Base-by-base conservation (phyloP, 2,329 filamentous ascomycete species). In the Xylariales sp. region DNA sequence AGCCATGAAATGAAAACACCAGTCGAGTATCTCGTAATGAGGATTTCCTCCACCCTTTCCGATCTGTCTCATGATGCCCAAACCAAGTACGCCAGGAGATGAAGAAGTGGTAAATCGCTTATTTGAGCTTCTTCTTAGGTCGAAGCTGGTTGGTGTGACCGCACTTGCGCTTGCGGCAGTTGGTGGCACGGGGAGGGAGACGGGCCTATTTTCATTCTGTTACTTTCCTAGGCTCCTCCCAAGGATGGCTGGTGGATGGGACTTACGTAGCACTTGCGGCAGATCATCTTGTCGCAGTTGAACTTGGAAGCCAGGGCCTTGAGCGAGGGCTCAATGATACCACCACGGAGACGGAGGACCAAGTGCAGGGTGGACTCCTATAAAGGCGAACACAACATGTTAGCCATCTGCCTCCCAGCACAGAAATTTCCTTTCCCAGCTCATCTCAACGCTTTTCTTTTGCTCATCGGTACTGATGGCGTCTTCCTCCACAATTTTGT, bases 51-150 rank as follows among this genome's bases (percentile, higher is more conserved):
- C 30, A n/a, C n/a, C 29, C 29, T 30, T 33, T 43, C 42, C 45
- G 43, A 50, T 51, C 43, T 40, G 47, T 38, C 43, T 51, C 45
- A 48, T 50, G 45, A 50, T 50, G 46, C 49, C 60, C 60, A 55
- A 59, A 56, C 55, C 59, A 57, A 57, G 52, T 38, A 61, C 60
- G 61, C 61, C 61, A 47, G 46, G 44, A 50, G 40, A 52, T 45
- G 44, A 40, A 57, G 51, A 53, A 47, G 51, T 59, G 28, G 25
- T 27, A 60, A 74, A 67, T 63, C 67, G 69, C 75, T 70, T 85
- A 91, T 78, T 96, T 95, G 69, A 95, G 83, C 91, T 98, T 98
- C 90, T 98, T 98, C 91, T 98, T 98, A 72, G 93, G 93, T 76
- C 93, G 88, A 69, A 98, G 88, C 84, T 98, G 93, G 88, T 97